These are phyloP conservation scores for Angophora floribunda DNA, from an alignment of 345 rosid genomes.

Conservation along the genomic window DNA sequence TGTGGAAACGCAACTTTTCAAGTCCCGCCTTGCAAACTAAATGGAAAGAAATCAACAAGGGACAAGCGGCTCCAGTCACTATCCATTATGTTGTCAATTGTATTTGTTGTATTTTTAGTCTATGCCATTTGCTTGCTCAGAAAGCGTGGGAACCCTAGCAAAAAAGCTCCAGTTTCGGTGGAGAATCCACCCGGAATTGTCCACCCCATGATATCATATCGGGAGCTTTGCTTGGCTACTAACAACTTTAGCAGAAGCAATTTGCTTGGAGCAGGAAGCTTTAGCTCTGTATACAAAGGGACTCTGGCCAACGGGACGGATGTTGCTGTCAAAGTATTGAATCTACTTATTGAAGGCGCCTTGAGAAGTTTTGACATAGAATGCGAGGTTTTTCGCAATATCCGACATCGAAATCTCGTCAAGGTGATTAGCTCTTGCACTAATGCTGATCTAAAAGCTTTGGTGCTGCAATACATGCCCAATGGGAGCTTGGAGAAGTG, in stretches of 20 bases:
- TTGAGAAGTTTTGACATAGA: conserved; percentile 2
- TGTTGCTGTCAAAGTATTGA: conserved; percentile 1
- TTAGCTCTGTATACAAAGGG: conserved; percentile 1
- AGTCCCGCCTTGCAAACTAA: neutral
- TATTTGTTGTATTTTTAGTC: neutral
- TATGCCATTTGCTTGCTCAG: neutral
- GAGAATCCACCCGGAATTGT: neutral
- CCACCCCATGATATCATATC: neutral
- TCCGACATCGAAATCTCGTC: conserved; percentile 4
- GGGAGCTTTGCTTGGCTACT: neutral
- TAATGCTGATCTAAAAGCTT: neutral
- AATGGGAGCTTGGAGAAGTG: neutral
- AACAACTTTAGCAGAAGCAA: neutral
- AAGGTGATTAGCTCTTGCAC: conserved; percentile 8
- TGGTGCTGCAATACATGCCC: conserved; percentile 6
- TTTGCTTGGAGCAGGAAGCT: neutral
- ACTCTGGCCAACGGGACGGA: neutral
- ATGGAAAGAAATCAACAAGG: neutral
- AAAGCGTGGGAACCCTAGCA: neutral
- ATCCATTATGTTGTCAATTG: neutral
- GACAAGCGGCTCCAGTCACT: neutral
- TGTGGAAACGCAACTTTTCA: neutral
- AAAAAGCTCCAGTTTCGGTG: no score
- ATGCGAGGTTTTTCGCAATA: neutral
- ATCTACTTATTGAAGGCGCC: neutral